Percentiles rank a stretch among this genome's conserved stretches.
Conservation (phyloP, 805 yeast genomes). For the Candida alai region DNA sequence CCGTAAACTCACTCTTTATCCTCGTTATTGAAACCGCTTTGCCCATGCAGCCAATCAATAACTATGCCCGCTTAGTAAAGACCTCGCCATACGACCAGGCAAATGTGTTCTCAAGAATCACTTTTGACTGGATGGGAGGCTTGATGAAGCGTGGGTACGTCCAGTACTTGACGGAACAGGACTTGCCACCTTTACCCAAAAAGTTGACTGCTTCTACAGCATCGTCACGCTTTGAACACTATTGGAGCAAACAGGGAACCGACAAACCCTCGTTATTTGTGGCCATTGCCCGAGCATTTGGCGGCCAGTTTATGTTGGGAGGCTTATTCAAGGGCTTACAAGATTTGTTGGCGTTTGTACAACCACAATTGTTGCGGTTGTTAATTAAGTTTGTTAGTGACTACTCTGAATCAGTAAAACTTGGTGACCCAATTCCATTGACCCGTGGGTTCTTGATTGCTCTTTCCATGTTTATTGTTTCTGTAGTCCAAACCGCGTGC, state of each 20-base stretch:
- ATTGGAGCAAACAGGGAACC: conserved; percentile 58
- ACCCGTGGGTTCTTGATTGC: conserved; percentile 76
- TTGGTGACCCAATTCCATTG: conserved; percentile 52
- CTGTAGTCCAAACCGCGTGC: conserved; percentile 72
- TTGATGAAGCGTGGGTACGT: conserved; percentile 76
- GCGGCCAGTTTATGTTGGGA: conserved; percentile 63
- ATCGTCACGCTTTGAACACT: conserved; percentile 44
- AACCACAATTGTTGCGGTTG: conserved; percentile 28
- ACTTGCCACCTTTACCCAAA: conserved; percentile 76
- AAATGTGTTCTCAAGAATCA: conserved; percentile 68
- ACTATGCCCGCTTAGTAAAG: conserved; percentile 12
- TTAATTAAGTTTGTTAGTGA: conserved; percentile 33
- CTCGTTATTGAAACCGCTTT: conserved; percentile 41
- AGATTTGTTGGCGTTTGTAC: conserved; percentile 61
- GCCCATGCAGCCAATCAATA: conserved; percentile 27
- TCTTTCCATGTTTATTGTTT: conserved; percentile 66
- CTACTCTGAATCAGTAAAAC: conserved; percentile 30
- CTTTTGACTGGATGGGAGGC: conserved; percentile 89
- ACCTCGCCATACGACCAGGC: conserved; percentile 50
- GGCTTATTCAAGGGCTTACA: conserved; percentile 69
- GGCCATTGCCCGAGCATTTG: conserved; percentile 72
- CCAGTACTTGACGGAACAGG: conserved; percentile 51
- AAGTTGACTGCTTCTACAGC: conserved; percentile 55
- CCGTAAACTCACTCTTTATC: conserved; percentile 38
- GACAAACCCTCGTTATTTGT: conserved; percentile 48